A percentile compares a stretch with the other conserved stretches of the same genome.
Conservation (phyloP, 805 yeast species). For the Danielia reshetovae region DNA sequence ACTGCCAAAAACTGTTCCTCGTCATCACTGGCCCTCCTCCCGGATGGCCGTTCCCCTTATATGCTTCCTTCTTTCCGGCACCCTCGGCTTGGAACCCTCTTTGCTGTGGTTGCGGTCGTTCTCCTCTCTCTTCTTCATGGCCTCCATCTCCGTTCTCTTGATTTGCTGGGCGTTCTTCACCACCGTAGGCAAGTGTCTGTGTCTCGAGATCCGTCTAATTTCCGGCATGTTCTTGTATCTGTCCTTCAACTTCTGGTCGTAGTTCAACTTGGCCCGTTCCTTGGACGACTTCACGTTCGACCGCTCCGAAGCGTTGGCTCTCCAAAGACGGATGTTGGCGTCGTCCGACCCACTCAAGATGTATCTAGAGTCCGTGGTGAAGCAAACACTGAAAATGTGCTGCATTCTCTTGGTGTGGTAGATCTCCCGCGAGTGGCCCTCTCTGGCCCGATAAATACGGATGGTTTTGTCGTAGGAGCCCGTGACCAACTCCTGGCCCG, state of each 20-base stretch:
- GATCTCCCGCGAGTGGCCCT: constrained; percentile 92
- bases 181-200: constrained; percentile 85
- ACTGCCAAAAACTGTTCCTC: no score
- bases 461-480: constrained; percentile 95
- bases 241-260: constrained; percentile 87
- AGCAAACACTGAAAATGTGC: constrained; percentile 78
- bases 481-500: constrained; percentile 93
- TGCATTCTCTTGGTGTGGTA: constrained; percentile 99
- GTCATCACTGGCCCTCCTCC: no score
- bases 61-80: constrained; percentile 80
- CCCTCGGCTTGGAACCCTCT: constrained; percentile 52
- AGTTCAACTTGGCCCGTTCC: constrained; percentile 79
- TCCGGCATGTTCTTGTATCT: constrained; percentile 96
- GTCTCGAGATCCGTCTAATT: constrained; percentile 81
- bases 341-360: constrained; percentile 92
- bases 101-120: constrained; percentile 79
- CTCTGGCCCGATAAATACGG: constrained; percentile 67
- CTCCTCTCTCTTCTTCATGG: constrained; percentile 75
- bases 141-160: constrained; percentile 67
- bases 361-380: constrained; percentile 85
- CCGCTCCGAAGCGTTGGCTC: constrained; percentile 82
- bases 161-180: constrained; percentile 88
- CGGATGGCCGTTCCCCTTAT: constrained; percentile 76
- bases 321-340: constrained; percentile 92
- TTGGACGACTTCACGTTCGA: constrained; percentile 75